phyloP scores from a whole-genome alignment of 768 basidiomycete genomes.

The Paxillus rubicundulus region DNA sequence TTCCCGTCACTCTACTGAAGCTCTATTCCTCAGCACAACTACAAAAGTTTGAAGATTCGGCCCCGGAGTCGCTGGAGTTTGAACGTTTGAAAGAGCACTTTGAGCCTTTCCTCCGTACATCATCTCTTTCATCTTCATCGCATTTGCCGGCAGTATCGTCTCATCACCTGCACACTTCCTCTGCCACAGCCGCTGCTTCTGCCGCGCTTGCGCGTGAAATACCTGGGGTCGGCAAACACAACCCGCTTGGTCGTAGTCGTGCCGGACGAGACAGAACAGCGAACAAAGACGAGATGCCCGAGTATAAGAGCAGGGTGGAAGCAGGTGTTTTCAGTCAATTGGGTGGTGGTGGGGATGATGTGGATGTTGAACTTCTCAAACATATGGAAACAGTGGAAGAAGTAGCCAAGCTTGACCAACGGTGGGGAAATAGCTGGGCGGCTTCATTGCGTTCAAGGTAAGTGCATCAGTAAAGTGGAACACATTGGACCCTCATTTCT shows the following conservation, averaged over 20 bases:
- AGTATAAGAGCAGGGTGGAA: conserved; percentile 73
- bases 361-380: conserved; percentile 68
- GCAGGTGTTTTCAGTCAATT: conserved; percentile 51
- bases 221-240: conserved; percentile 77
- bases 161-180: conserved; percentile 73
- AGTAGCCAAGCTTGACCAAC: conserved; percentile 70
- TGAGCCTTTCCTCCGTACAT: conserved; percentile 89
- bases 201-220: conserved; percentile 87
- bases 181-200: conserved; percentile 86
- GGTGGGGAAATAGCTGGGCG: conserved; percentile 82
- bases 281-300: conserved; percentile 75
- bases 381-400: conserved; percentile 59
- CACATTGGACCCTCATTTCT: background rate
- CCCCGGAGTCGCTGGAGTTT: conserved; percentile 83
- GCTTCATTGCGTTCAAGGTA: conserved; percentile 63
- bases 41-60: conserved; percentile 85
- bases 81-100: conserved; percentile 96
- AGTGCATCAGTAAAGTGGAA: conserved; percentile 10
- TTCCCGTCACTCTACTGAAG: conserved; percentile 1
- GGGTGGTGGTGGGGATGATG: conserved; percentile 61
- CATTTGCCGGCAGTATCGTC: conserved; percentile 49
- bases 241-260: conserved; percentile 51
- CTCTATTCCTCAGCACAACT: conserved; percentile 65
- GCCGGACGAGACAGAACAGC: conserved; percentile 57
- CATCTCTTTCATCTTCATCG: conserved; percentile 68